Evolutionary conservation across 176 grass and related monocot genomes (phyloP), one percentile per base, ranked within the genome.

Genomic region (Musa beccarii): DNA sequence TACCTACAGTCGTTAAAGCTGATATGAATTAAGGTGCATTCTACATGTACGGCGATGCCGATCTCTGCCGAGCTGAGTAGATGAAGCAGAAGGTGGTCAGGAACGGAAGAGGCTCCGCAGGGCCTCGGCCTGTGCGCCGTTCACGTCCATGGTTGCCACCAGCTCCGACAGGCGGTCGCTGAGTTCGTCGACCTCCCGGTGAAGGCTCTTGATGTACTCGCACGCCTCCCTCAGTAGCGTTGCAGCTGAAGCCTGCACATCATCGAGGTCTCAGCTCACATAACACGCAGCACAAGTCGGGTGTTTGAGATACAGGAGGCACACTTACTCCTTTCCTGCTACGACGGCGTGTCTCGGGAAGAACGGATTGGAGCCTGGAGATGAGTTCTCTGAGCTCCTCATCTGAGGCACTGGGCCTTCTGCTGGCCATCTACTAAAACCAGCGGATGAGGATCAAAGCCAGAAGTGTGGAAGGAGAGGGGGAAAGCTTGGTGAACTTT

Each of bases 141-240:
- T 19, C 17, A 21, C 17, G 81, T 83, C 89, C 85, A 92, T 76
- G 80, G 77, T 73, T 62, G 83, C 75, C 80, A 92, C 79, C 76
- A 92, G 86, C 57, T 85, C 83, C 23, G 89, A 85, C 59, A 88
- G 83, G 57, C 89, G 83, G 65, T 85, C 85, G 83, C 83, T 83
- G 7, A 92, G 89, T 75, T 88, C 86, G 80, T 92, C 85, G 8
- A 88, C 89, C 16, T 92, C 89, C 68, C 85, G 80, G 80, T 86
- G 85, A 11, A 92, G 89, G 83, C 83, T 92, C 86, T 92, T 92
- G 77, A 92, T 92, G 80, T 88, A 88, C 80, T 63, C 85, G 83
- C 89, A 92, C 12, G 89, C 86, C 83, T 92, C 89, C 80, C 86
- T 88, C 57, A 92, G 85, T 73, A 92, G 67, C 78, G 83, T 88